Evolutionary conservation across 1,139 yeast genomes (phyloP), one percentile per base, ranked within the genome.

Genomic region (Candida neerlandica): DNA sequence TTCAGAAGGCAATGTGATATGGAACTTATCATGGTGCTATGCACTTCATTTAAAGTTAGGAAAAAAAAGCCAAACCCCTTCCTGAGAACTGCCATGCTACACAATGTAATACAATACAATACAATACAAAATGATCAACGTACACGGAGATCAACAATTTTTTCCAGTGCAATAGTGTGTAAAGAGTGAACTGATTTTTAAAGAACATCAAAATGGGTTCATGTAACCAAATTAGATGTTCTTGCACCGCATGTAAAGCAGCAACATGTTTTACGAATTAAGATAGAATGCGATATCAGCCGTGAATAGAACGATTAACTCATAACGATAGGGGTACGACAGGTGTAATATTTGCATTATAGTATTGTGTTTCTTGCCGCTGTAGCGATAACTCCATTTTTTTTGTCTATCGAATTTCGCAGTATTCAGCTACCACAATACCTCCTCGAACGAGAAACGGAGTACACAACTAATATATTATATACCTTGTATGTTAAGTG

Each of bases 311-410:
- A 5, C 39, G 23, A 16, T 35, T 2, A n/a, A 9, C 37, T 33
- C 37, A 14, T 16, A 35, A 16, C 26, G n/a, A 35, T 23, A 35
- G 39, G 39, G 39, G 39, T 10, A 18, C 14, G 23, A 16, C 23
- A n/a, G n/a, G 39, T 38, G 29, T 38, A 21, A 12, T 38, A 29
- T 38, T 19, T 4, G 23, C 14, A 26, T 12, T 19, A 18, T 12
- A 18, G 33, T 29, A 12, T 12, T 19, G 11, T 29, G 33, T 29
- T 29, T 29, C 5, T 35, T 35, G 5, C 23, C n/a, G 40, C 12
- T 9, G 40, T n/a, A 5, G 29, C 41, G 41, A 38, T 38, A 38
- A 38, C 41, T 38, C 41, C 41, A 38, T 23, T 33, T 6, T 33
- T 6, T 4, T 4, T 9, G 37, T 21, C 33, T 4, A 33, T n/a